Evolutionary conservation across 169 alveolate genomes (phyloP).

Genomic region (Eimeria maxima): DNA sequence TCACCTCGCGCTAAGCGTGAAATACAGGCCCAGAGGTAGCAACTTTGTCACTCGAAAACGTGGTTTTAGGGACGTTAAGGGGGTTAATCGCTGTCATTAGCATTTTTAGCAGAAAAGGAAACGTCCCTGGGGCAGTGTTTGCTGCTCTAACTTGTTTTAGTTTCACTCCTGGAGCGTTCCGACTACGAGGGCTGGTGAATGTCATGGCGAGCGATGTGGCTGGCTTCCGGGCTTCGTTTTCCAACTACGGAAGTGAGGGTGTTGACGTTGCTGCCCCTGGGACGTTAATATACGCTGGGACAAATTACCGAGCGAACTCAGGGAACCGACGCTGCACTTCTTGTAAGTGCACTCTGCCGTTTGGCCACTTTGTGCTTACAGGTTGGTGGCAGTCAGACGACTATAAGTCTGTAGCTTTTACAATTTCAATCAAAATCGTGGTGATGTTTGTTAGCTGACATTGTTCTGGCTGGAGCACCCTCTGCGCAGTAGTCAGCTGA

Average conservation of each 20-base stretch:
- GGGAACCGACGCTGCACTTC: constrained; percentile 77
- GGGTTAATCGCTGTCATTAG: background rate
- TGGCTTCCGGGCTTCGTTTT: constrained; percentile 80
- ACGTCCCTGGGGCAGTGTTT: background rate
- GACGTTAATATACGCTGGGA: constrained; percentile 76
- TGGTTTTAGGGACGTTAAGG: background rate
- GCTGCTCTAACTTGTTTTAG: background rate
- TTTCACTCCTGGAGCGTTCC: constrained; percentile 82
- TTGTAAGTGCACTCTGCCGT: constrained; percentile 11
- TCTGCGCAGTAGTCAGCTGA: background rate
- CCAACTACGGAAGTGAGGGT: constrained; percentile 81
- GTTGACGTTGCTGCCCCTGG: constrained; percentile 86
- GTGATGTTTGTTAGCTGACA: background rate
- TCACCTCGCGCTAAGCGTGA: background rate
- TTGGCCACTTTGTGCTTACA: background rate
- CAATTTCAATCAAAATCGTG: background rate
- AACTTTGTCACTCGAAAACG: background rate
- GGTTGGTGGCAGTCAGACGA: background rate
- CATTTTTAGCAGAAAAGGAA: background rate
- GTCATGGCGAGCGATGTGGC: constrained; percentile 77
- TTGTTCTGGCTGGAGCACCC: background rate
- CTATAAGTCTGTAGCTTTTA: background rate
- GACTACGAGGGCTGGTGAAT: constrained; percentile 75
- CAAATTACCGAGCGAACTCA: constrained; percentile 76
- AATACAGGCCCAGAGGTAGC: background rate